phyloP scores from a whole-genome alignment of 208 protist species.

The Borovskyia barvae region DNA sequence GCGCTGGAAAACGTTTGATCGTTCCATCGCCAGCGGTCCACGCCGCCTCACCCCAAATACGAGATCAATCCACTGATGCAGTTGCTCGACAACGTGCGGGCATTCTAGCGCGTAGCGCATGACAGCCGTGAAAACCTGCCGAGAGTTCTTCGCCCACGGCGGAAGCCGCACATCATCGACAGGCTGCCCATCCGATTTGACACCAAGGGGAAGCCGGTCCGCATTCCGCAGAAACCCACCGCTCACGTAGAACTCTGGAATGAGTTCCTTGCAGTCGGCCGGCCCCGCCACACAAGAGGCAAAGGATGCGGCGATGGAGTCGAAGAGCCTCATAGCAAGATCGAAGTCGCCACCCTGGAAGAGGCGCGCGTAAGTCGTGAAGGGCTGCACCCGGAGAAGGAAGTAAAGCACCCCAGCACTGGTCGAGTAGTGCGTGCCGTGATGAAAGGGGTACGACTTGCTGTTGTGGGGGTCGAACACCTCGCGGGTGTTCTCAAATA shows the following conservation, averaged over 20 bases:
- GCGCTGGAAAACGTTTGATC: slow-evolving; percentile 95
- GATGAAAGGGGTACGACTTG: slow-evolving; percentile 91
- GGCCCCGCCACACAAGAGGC: slow-evolving; percentile 73
- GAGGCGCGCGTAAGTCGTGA: slow-evolving; percentile 85
- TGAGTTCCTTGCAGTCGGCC: slow-evolving; percentile 94
- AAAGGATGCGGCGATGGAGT: slow-evolving; percentile 83
- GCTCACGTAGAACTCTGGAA: slow-evolving; percentile 96
- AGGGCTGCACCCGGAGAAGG: slow-evolving; percentile 97
- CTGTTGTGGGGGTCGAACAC: slow-evolving; percentile 28
- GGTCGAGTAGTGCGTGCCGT: slow-evolving; percentile 98
- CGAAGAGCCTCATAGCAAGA: slow-evolving; percentile 93
- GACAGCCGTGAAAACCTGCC: slow-evolving; percentile 90
- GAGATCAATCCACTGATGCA: slow-evolving; percentile 98
- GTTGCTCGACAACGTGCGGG: slow-evolving; percentile 81
- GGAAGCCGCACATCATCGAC: slow-evolving; percentile 94
- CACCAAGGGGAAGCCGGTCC: slow-evolving; percentile 85
- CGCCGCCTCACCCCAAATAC: slow-evolving; percentile 97
- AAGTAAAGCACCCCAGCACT: slow-evolving; percentile 96
- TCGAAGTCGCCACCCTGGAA: slow-evolving; percentile 94
- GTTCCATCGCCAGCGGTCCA: slow-evolving; percentile 79
- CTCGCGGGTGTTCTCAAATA: slow-evolving; percentile 71
- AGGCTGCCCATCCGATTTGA: slow-evolving; percentile 73
- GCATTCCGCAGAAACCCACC: slow-evolving; percentile 92
- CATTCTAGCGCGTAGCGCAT: slow-evolving; percentile 94
- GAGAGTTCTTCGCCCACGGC: slow-evolving; percentile 93